phyloP scores from a whole-genome alignment of 768 basidiomycete species.

The Naematelia aurantialba region DNA sequence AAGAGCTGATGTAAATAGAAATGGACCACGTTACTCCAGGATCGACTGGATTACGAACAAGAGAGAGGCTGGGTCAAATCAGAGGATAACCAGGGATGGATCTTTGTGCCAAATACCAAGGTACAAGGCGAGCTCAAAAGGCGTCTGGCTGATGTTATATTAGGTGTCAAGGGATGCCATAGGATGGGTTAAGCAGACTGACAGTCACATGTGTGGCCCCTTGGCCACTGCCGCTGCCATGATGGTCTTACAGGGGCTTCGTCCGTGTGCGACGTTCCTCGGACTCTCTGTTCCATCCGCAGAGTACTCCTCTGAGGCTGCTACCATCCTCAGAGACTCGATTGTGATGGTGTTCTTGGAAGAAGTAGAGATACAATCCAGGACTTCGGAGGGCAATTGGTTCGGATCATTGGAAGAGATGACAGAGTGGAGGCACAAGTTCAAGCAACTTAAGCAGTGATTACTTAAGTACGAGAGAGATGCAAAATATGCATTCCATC shows the following conservation, averaged over 20 bases:
- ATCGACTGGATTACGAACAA: slow-evolving; percentile 1
- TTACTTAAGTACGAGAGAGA: too few relatives aligned
- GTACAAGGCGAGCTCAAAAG: neutral
- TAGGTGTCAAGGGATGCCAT: neutral
- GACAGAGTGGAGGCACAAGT: too few relatives aligned
- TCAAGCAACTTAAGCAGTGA: neutral
- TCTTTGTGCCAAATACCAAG: slow-evolving; percentile 1
- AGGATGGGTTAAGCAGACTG: neutral
- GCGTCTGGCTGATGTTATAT: neutral
- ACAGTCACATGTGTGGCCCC: slow-evolving; percentile 1
- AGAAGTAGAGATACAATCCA: neutral
- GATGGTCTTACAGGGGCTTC: neutral
- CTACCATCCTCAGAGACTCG: neutral
- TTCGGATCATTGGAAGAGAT: neutral
- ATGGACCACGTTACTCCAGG: neutral
- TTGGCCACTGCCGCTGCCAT: neutral
- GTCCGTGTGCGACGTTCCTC: neutral
- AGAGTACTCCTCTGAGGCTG: neutral
- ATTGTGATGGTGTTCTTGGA: slow-evolving; percentile 5
- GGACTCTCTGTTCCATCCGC: neutral
- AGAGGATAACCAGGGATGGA: neutral
- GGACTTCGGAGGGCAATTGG: neutral
- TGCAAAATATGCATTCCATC: too few relatives aligned
- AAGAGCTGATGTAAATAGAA: neutral
- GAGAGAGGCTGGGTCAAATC: neutral